These are phyloP conservation scores for Aspergillus sojae DNA, from an alignment of 2,329 filamentous ascomycete genomes.

Conservation along the genomic window DNA sequence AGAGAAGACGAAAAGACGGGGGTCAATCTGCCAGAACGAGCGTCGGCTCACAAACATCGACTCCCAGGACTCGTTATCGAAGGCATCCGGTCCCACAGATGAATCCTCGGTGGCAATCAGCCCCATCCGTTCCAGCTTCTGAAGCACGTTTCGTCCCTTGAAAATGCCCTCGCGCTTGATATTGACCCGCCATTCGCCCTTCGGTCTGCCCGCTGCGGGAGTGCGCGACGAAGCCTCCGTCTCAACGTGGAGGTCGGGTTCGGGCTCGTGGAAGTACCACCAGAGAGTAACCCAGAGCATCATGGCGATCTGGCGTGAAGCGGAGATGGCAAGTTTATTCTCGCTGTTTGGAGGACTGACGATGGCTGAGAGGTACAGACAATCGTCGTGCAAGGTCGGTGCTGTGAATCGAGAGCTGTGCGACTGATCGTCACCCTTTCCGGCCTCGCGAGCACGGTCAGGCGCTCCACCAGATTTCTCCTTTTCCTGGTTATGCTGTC, in stretches of 20 bases:
- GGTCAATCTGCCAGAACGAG: slow-evolving; percentile 91
- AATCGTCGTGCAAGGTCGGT: slow-evolving; percentile 78
- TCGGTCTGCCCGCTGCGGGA: slow-evolving; percentile 70
- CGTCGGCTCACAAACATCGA: slow-evolving; percentile 79
- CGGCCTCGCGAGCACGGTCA: slow-evolving; percentile 16
- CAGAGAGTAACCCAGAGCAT: slow-evolving; percentile 94
- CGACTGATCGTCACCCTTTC: slow-evolving; percentile 39
- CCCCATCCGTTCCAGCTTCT: slow-evolving; percentile 93
- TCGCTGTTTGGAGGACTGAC: slow-evolving; percentile 79
- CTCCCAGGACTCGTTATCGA: slow-evolving; percentile 68
- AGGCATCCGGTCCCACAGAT: slow-evolving; percentile 64
- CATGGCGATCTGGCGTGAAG: slow-evolving; percentile 89
- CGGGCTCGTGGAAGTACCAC: slow-evolving; percentile 94
- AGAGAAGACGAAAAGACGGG: slow-evolving; percentile 84
- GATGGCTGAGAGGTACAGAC: slow-evolving; percentile 88
- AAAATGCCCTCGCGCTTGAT: slow-evolving; percentile 88
- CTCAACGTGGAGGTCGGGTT: slow-evolving; percentile 66
- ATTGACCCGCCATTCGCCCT: slow-evolving; percentile 82
- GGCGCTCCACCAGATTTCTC: slow-evolving; percentile 16
- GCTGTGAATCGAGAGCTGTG: slow-evolving; percentile 58
- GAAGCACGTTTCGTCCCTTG: slow-evolving; percentile 77
- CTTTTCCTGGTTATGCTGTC: slow-evolving; percentile 41
- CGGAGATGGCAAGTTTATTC: slow-evolving; percentile 77
- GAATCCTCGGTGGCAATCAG: slow-evolving; percentile 77
- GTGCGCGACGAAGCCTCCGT: slow-evolving; percentile 67